phyloP scores from a whole-genome alignment of 2,329 filamentous ascomycete genomes.

The Monosporascus sp. region DNA sequence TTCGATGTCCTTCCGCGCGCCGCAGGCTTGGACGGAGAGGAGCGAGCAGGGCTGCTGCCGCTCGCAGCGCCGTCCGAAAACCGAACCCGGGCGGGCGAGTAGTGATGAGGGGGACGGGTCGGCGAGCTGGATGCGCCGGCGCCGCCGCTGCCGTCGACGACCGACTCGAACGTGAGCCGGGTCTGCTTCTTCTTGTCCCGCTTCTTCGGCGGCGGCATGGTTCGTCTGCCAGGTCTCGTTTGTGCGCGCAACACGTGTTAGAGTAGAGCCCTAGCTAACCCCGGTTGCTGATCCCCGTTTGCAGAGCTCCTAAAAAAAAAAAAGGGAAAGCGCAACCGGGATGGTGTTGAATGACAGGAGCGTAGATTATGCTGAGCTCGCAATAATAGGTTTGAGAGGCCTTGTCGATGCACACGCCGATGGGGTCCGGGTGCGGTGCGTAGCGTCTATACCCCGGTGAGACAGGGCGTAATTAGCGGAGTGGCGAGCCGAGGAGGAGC shows the following conservation, averaged over 20 bases:
- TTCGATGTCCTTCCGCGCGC: constrained; percentile 1
- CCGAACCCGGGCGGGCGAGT: constrained; percentile 22
- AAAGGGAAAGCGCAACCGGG: too few species aligned
- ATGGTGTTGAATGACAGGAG: too few species aligned
- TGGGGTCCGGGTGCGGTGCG: too few species aligned
- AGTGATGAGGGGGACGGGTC: constrained; percentile 7
- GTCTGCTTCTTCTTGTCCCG: constrained; percentile 19
- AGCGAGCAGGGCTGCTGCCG: constrained; percentile 9
- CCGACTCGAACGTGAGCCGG: constrained; percentile 26
- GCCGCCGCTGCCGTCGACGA: neutral
- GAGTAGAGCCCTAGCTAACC: too few species aligned
- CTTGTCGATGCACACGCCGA: too few species aligned
- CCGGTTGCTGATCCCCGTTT: too few species aligned
- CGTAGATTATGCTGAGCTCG: too few species aligned
- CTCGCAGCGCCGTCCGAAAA: constrained; percentile 12
- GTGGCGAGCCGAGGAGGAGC: too few species aligned
- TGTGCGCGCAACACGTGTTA: neutral
- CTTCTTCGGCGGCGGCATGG: constrained; percentile 16
- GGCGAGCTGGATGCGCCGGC: constrained; percentile 12
- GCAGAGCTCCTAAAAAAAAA: too few species aligned
- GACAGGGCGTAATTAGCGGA: too few species aligned
- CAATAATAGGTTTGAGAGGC: too few species aligned
- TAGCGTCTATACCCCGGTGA: too few species aligned
- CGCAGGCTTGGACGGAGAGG: constrained; percentile 2
- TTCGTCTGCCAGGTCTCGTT: neutral